Evolutionary conservation across 1,284 basidiomycete genomes (phyloP), one percentile per base, ranked within the genome.

Genomic region (Papiliotrema flavescens): DNA sequence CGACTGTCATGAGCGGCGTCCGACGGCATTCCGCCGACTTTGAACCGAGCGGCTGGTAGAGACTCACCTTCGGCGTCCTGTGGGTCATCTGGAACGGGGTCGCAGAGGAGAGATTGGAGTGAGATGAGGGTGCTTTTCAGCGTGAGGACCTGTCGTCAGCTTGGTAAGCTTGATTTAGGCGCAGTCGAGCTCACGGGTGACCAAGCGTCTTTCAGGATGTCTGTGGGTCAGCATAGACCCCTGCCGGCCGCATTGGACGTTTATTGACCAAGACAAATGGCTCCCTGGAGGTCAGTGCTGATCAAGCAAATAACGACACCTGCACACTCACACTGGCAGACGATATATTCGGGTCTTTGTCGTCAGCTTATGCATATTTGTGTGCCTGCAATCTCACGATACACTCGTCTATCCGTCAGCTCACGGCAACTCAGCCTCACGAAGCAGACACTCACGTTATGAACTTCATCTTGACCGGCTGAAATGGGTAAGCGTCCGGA

Each of bases 401-500:
- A 98, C 43, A 98, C 90, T 76, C 94, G 92, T 34, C 78, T 78
- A 55, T 26, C 44, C 41, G 54, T 60, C 54, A 55, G 50, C 51
- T 56, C 36, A 32, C 6, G 17, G 13, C 47, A 40, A 43, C 17
- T 24, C 43, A 51, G 52, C 19, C 34, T n/a, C 19, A 39, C n/a
- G 24, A 13, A 20, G 23, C 7, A 14, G 11, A 20, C n/a, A 76
- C 78, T 58, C 47, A 80, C 57, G 90, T 95, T 65, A 90, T 85
- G 75, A 96, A 96, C 75, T 93, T 93, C 93, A 98, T 98, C 81
- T 98, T 97, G 59, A 96, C 88, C 0, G 95, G 93, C 75, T 94
- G 89, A 75, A 98, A 98, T 4, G 95, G 95, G 73, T 98, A 98
- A 47, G 87, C 83, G 49, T 94, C 90, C 1, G 94, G 93, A 61